Evolutionary conservation across 1,139 yeast species (phyloP).

Genomic region (Yamadazyma triangularis): DNA sequence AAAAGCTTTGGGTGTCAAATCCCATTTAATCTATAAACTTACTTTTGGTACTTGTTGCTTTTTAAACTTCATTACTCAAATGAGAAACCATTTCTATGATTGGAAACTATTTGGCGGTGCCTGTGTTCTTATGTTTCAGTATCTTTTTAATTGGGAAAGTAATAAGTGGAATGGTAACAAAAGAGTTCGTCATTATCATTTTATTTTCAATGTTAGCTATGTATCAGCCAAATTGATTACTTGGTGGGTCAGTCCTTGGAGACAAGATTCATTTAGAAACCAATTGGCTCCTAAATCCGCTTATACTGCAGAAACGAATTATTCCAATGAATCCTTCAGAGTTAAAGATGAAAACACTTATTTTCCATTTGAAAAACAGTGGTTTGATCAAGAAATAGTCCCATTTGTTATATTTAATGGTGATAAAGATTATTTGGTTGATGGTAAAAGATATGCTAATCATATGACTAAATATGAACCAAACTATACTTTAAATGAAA

Average conservation of each 20-base stretch:
- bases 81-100: conserved; percentile 42
- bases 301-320: conserved; percentile 27
- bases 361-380: conserved; percentile 43
- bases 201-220: conserved; percentile 81
- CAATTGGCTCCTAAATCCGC: conserved; percentile 31
- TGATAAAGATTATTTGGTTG: conserved; percentile 61
- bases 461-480: conserved; percentile 53
- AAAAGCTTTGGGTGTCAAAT: conserved; percentile 46
- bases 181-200: conserved; percentile 63
- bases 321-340: conserved; percentile 11
- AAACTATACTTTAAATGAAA: conserved; percentile 32
- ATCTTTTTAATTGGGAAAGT: conserved; percentile 83
- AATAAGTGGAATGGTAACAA: conserved; percentile 61
- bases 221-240: conserved; percentile 77
- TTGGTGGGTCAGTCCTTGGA: conserved; percentile 74
- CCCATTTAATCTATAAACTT: conserved; percentile 31
- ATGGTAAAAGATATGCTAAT: conserved; percentile 50
- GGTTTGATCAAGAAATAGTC: conserved; percentile 52
- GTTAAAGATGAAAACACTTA: conserved; percentile 48
- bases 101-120: conserved; percentile 52
- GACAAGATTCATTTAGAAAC: conserved; percentile 37
- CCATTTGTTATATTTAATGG: conserved; percentile 63
- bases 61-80: conserved; percentile 52
- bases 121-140: conserved; percentile 78
- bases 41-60: conserved; percentile 62